These are phyloP conservation scores for Salix caprea DNA, from an alignment of 345 rosid genomes.

Conservation along the genomic window DNA sequence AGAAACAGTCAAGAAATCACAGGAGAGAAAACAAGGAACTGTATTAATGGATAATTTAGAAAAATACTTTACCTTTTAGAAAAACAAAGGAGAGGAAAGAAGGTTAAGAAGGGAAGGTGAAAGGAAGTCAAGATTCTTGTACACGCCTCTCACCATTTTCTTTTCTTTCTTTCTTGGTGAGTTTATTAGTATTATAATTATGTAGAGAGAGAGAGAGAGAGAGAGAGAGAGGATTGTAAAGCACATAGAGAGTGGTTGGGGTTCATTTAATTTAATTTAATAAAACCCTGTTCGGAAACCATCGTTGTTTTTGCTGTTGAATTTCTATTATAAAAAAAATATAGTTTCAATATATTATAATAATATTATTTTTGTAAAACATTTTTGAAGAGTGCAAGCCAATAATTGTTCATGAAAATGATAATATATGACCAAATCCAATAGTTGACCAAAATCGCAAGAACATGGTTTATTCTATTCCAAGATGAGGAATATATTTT, in stretches of 20 bases:
- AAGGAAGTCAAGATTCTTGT: constrained; percentile 7
- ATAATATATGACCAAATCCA: no score
- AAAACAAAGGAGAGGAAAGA: constrained; percentile 5
- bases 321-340: no score
- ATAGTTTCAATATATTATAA: no score
- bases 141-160: constrained; percentile 11
- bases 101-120: constrained; percentile 1
- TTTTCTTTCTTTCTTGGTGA: not conserved
- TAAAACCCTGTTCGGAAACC: not conserved
- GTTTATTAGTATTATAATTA: not conserved
- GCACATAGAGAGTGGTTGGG: not conserved
- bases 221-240: not conserved
- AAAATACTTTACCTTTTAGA: constrained; percentile 25
- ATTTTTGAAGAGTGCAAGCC: no score
- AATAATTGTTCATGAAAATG: no score
- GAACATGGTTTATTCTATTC: no score
- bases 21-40: not conserved
- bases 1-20: not conserved
- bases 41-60: not conserved
- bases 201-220: not conserved
- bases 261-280: not conserved
- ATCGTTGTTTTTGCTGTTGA: no score
- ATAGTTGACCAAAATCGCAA: no score
- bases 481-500: no score
- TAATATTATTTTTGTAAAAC: no score